Evolutionary conservation across 768 basidiomycete species (phyloP).

Genomic region (Leccinum longicurvipes): DNA sequence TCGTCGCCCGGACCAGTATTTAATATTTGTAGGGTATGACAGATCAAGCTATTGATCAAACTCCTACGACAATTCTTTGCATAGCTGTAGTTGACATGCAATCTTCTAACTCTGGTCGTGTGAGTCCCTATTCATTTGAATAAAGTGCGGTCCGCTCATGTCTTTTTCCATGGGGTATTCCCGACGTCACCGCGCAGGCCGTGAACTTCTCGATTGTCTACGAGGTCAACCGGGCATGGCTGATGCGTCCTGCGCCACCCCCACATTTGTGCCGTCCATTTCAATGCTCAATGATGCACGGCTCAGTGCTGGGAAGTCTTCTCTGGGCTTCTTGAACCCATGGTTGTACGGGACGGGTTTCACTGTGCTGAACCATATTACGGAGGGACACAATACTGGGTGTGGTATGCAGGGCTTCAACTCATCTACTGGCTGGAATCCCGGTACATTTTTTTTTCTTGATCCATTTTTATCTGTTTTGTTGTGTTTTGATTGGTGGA

Average conservation of each 20-base stretch:
- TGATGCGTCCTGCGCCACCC: constrained; percentile 55
- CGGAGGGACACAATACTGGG: constrained; percentile 50
- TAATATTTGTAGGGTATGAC: constrained; percentile 29
- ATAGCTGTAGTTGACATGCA: too few species aligned
- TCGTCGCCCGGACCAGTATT: constrained; percentile 24
- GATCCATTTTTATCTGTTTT: background rate
- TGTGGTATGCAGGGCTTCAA: constrained; percentile 38
- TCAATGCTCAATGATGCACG: constrained; percentile 66
- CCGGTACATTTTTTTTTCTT: constrained; percentile 38
- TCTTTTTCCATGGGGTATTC: constrained; percentile 39
- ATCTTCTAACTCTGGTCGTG: too few species aligned
- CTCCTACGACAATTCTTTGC: too few species aligned
- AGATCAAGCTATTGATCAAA: constrained; percentile 30
- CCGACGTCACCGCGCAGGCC: constrained; percentile 66
- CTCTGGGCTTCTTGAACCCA: constrained; percentile 62
- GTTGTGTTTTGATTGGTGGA: background rate
- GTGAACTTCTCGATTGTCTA: constrained; percentile 47
- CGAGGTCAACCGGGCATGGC: constrained; percentile 37
- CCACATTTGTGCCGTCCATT: constrained; percentile 18
- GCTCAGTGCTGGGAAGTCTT: constrained; percentile 35
- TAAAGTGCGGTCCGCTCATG: background rate
- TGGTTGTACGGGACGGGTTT: constrained; percentile 44
- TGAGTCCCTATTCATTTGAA: too few species aligned
- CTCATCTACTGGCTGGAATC: constrained; percentile 54
- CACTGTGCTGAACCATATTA: constrained; percentile 52